Conservation (phyloP, 78 protist genomes). For the Dictyostelium intermedium region DNA sequence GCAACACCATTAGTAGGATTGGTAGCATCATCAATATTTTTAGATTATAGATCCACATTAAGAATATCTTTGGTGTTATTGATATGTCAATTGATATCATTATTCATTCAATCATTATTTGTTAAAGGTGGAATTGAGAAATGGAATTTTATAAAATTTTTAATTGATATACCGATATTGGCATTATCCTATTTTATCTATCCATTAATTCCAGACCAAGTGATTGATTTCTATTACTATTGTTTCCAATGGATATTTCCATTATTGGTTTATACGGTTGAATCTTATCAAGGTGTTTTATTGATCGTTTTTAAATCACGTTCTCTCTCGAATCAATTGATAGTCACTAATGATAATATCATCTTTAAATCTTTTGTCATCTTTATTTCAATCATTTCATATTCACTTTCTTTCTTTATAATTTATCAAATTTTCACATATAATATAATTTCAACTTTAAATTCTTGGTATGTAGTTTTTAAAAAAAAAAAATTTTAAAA, state of each 20-base stretch:
- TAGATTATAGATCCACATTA: neutral
- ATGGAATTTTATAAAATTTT: neutral
- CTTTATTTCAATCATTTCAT: neutral
- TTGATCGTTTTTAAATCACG: neutral
- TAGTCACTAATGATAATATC: neutral
- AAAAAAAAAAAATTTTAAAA: neutral
- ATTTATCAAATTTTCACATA: neutral
- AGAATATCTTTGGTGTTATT: neutral
- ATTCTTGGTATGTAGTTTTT: neutral
- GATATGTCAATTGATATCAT: neutral
- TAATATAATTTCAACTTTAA: neutral
- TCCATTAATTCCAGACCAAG: neutral
- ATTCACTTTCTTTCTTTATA: neutral
- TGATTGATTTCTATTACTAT: neutral
- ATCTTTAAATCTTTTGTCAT: neutral
- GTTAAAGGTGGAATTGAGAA: neutral
- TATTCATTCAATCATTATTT: slow-evolving; percentile 6
- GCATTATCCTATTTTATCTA: neutral
- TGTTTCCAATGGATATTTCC: slow-evolving; percentile 27
- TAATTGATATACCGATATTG: slow-evolving; percentile 4
- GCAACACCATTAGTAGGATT: neutral
- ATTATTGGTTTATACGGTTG: neutral
- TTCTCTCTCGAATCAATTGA: neutral
- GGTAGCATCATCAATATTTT: neutral
- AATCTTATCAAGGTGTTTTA: neutral